Conservation (phyloP, 192 early-diverging fungal genomes). For the Linnemannia hyalina region DNA sequence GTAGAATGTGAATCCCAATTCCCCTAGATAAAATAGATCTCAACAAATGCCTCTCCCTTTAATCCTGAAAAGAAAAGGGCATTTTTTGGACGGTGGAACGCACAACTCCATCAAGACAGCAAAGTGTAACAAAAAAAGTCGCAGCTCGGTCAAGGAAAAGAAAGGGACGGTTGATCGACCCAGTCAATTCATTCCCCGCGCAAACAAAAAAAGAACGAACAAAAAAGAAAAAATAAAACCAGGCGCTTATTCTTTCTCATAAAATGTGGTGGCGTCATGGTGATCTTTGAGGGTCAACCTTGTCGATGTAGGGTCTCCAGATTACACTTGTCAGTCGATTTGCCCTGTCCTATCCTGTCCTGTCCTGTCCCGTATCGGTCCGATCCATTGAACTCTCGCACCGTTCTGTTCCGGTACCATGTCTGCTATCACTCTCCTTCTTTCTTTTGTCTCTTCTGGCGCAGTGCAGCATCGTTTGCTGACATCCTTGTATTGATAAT, state of each 20-base stretch:
- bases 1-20: background rate
- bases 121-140: background rate
- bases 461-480: no score
- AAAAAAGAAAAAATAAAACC: background rate
- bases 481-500: no score
- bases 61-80: background rate
- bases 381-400: background rate
- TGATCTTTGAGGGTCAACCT: background rate
- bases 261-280: constrained; percentile 2
- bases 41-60: background rate
- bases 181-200: constrained; percentile 18
- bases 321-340: background rate
- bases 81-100: background rate
- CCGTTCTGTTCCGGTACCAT: background rate
- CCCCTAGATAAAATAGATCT: background rate
- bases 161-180: constrained; percentile 13
- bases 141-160: background rate
- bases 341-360: background rate
- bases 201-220: background rate
- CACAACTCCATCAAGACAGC: background rate
- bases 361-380: background rate
- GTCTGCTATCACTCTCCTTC: background rate
- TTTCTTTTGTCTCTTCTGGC: no score
- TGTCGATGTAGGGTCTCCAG: background rate
- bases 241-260: background rate